Base-by-base conservation (phyloP, 2,329 filamentous ascomycete species). In the Penicillium sp. region DNA sequence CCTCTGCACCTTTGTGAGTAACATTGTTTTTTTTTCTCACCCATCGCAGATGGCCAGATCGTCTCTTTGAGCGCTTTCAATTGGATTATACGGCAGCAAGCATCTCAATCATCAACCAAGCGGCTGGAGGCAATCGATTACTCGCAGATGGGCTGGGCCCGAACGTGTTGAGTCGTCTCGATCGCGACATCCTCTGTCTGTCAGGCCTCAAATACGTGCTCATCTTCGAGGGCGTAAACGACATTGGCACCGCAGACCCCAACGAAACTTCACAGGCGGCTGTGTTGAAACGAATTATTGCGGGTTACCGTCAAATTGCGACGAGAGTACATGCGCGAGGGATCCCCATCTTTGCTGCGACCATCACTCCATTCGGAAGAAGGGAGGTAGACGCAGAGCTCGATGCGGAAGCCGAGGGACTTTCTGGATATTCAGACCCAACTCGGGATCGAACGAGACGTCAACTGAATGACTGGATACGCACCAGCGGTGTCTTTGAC, bases 211-310 rank as follows among this genome's bases (percentile, higher is more conserved):
- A 73, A 55, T 85, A 83, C 58, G 78, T 78, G 24, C 75, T 86
- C 68, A 73, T 86, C 34, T 86, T 85, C 61, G 80, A 84, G 63
- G 83, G 83, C 18, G 81, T 86, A 27, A 85, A 86, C 58, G 83
- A 86, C 58, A 85, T 87, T 47, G 83, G 83, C 3, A 69, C 65
- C 1, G 76, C 73, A 0, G 66, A 67, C 2, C 57, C 74, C 0
- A 76, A 76, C 24, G 43, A 63, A 0, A 64, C 60, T 0, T 66
- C 72, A 0, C 80, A 83, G 55, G 52, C 56, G 3, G 58, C 64
- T 3, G 67, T 83, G 8, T 78, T 74, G 11, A 73, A 76, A 45
- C 58, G 66, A 3, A 66, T 86, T 3, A 77, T 80, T 33, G 69
- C 70, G n/a, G 79, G 80, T 0, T 86, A 79, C 59, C 66, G 71